Conservation (phyloP, 192 early-diverging fungal species). For the Umbelopsis sp. region DNA sequence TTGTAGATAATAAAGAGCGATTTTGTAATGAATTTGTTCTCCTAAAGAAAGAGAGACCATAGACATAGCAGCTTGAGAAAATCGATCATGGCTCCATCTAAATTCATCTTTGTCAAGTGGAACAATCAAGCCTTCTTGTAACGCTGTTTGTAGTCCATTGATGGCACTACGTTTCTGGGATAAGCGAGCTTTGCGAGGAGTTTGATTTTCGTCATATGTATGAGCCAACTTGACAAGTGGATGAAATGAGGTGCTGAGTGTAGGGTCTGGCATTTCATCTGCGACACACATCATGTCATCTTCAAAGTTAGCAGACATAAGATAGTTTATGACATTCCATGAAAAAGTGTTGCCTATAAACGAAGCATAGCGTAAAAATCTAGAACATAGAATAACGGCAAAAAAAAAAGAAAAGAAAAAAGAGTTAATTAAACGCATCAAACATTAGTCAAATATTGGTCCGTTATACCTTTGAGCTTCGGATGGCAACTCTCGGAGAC, state of each 20-base stretch:
- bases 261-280: neutral
- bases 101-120: slow-evolving; percentile 35
- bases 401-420: no score
- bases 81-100: slow-evolving; percentile 37
- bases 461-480: slow-evolving; percentile 26
- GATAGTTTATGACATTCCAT: slow-evolving; percentile 32
- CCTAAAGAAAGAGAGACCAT: slow-evolving; percentile 22
- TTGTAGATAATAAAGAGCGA: slow-evolving; percentile 27
- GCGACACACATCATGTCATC: neutral
- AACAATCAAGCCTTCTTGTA: slow-evolving; percentile 35
- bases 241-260: neutral
- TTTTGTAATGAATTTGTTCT: slow-evolving; percentile 35
- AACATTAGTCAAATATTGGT: neutral
- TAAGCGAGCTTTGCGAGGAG: neutral
- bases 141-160: slow-evolving; percentile 32
- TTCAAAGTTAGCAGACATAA: slow-evolving; percentile 21
- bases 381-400: neutral
- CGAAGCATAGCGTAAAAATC: slow-evolving; percentile 33
- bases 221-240: neutral
- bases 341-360: slow-evolving; percentile 38
- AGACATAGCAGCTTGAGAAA: slow-evolving; percentile 37
- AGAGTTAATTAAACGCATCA: no score
- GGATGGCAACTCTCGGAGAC: slow-evolving; percentile 23
- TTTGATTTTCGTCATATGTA: slow-evolving; percentile 3
- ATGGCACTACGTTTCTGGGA: slow-evolving; percentile 20